Conservation (phyloP, 1,284 basidiomycete genomes). For the Trichosporon inkin region DNA sequence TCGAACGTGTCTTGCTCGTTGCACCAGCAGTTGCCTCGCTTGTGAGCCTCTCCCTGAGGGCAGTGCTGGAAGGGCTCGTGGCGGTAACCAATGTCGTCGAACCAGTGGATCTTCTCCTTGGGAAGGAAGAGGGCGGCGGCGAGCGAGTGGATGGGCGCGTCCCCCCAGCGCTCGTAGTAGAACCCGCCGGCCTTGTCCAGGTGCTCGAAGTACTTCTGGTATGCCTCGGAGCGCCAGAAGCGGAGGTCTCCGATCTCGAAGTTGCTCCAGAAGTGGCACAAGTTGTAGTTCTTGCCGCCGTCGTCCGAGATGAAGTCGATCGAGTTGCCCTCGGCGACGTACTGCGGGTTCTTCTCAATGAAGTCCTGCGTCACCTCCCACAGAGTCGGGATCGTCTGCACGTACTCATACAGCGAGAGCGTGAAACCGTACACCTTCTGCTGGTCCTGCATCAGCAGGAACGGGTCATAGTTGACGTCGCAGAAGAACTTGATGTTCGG, state of each 20-base stretch:
- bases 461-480: constrained; percentile 63
- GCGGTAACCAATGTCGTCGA: constrained; percentile 54
- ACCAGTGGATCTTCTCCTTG: constrained; percentile 71
- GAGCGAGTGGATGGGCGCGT: constrained; percentile 80
- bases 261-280: constrained; percentile 80
- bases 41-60: constrained; percentile 48
- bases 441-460: constrained; percentile 77
- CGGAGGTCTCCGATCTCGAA: constrained; percentile 73
- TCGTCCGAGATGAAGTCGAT: constrained; percentile 73
- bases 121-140: constrained; percentile 67
- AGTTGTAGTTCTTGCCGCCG: constrained; percentile 65
- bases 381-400: constrained; percentile 69
- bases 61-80: constrained; percentile 51
- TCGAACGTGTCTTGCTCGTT: constrained; percentile 49
- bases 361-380: constrained; percentile 73
- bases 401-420: constrained; percentile 71
- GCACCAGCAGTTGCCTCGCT: constrained; percentile 47
- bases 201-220: constrained; percentile 70
- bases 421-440: constrained; percentile 76
- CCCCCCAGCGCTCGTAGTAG: constrained; percentile 72
- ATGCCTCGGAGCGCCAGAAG: constrained; percentile 74
- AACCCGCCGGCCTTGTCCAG: constrained; percentile 76
- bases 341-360: constrained; percentile 62
- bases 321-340: constrained; percentile 65
- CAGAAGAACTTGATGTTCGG: constrained; percentile 10